Evolutionary conservation across 1,284 basidiomycete species (phyloP).

Genomic region (Dichomitus squalens): DNA sequence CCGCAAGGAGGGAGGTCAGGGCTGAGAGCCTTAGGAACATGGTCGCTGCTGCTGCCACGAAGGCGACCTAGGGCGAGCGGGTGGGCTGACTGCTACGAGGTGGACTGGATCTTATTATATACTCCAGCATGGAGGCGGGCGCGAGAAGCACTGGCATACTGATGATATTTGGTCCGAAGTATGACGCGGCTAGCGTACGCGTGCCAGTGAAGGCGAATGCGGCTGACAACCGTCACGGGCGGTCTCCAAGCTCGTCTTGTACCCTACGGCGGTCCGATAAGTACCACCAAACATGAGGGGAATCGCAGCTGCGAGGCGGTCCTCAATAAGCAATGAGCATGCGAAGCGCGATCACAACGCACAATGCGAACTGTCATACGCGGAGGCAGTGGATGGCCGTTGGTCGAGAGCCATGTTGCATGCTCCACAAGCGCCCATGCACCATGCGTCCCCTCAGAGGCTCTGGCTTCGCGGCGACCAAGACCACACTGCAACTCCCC

Average conservation of each 20-base stretch:
- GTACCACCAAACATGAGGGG: background rate
- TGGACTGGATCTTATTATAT: conserved; percentile 2
- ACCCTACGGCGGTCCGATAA: background rate
- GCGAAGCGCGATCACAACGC: conserved; percentile 4
- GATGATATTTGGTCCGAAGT: no score
- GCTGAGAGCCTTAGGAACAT: conserved; percentile 14
- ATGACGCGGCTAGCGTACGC: no score
- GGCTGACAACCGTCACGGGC: no score
- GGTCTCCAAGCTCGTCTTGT: no score
- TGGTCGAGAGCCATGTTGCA: conserved; percentile 9
- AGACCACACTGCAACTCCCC: background rate
- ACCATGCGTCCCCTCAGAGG: conserved; percentile 11
- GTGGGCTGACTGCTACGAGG: background rate
- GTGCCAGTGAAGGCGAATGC: no score
- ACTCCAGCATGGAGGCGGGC: background rate
- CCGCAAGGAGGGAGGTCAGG: conserved; percentile 10
- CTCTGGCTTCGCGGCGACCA: conserved; percentile 8
- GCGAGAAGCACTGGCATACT: no score
- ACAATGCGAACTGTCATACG: background rate
- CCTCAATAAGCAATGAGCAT: background rate
- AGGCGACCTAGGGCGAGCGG: no score
- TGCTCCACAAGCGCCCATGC: conserved; percentile 3
- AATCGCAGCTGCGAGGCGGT: background rate
- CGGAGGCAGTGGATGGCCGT: background rate
- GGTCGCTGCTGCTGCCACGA: conserved; percentile 19